Evolutionary conservation across 1,284 basidiomycete genomes (phyloP), one percentile per base, ranked within the genome.

Genomic region (Malassezia vespertilionis): DNA sequence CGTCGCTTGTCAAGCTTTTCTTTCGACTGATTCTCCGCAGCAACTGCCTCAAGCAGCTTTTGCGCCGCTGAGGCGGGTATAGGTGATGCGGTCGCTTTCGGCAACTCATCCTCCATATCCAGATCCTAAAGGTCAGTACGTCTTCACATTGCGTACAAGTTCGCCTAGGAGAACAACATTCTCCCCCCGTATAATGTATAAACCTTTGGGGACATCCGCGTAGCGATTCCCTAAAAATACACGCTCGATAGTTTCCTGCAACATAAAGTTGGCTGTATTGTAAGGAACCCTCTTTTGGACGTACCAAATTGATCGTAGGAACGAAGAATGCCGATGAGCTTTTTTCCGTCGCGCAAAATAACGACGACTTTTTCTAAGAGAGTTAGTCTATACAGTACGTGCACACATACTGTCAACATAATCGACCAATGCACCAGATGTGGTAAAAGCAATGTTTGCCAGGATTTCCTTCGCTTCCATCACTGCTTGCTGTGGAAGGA

Each of bases 281-380:
- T 14, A 14, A 42, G 18, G n/a, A 36, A 33, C 35, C n/a, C n/a
- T n/a, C n/a, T n/a, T n/a, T n/a, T n/a, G n/a, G n/a, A 72, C 84
- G 62, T 72, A 96, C 91, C 91, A 67, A 96, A 99, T 71, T 97
- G 93, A 76, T 99, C 93, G 72, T 97, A 99, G 18, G 88, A 93
- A 45, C 93, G 77, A 60, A 99, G 75, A 26, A 99, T 89, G 26
- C 93, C 93, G 60, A 95, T 84, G 33, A 96, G 78, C 73, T 96
- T 97, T 63, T 89, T 78, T 41, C 93, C 93, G 72, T 99, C 93
- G 71, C 93, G 79, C 51, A 99, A 77, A 60, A 96, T 81, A 43
- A 96, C 90, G 45, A 99, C 79, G 80, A 99, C 91, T 80, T 96
- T 97, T 77, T 95, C 56, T 60, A 44, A 11, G 4, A 17, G 31